Percentiles rank a stretch among this genome's conserved stretches.
These are phyloP conservation scores for Ceratocystis harringtonii DNA, from an alignment of 2,329 filamentous ascomycete genomes.

Conservation along the genomic window DNA sequence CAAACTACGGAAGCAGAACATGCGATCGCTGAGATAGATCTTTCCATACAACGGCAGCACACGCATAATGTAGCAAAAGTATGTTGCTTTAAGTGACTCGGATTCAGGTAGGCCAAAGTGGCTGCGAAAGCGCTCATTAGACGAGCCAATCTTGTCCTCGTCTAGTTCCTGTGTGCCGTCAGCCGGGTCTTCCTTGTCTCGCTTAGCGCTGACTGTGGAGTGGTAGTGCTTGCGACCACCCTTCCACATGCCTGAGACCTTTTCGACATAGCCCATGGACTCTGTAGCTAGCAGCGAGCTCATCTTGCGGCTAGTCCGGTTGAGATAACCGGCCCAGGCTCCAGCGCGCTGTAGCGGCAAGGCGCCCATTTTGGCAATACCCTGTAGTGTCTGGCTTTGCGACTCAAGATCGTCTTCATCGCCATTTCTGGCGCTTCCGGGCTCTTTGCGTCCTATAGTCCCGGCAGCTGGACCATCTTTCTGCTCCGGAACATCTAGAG, in stretches of 20 bases:
- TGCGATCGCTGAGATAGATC: conserved; percentile 77
- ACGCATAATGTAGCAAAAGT: conserved; percentile 81
- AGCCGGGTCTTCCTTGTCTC: conserved; percentile 38
- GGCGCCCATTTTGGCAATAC: conserved; percentile 45
- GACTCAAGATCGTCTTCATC: conserved; percentile 15
- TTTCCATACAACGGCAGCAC: conserved; percentile 90
- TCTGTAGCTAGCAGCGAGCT: conserved; percentile 71
- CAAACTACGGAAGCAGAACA: conserved; percentile 85
- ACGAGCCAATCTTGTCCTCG: conserved; percentile 45
- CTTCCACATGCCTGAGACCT: conserved; percentile 94
- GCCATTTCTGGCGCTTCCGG: conserved; percentile 15
- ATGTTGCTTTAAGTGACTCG: conserved; percentile 75
- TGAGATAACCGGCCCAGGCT: conserved; percentile 68
- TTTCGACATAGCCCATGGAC: conserved; percentile 91
- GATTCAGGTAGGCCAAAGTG: conserved; percentile 80
- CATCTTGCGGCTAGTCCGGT: conserved; percentile 64
- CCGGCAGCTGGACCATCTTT: conserved; percentile 16
- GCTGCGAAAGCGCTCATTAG: conserved; percentile 68
- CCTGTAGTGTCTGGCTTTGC: conserved; percentile 34
- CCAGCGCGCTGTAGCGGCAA: conserved; percentile 76
- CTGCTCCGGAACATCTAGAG: neutral
- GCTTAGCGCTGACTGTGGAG: conserved; percentile 35
- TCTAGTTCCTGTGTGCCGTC: conserved; percentile 24
- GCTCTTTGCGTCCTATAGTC: conserved; percentile 19
- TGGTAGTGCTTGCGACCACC: conserved; percentile 82